Evolutionary conservation across 257 asterid species (phyloP).

Genomic region (Capsicum baccatum): DNA sequence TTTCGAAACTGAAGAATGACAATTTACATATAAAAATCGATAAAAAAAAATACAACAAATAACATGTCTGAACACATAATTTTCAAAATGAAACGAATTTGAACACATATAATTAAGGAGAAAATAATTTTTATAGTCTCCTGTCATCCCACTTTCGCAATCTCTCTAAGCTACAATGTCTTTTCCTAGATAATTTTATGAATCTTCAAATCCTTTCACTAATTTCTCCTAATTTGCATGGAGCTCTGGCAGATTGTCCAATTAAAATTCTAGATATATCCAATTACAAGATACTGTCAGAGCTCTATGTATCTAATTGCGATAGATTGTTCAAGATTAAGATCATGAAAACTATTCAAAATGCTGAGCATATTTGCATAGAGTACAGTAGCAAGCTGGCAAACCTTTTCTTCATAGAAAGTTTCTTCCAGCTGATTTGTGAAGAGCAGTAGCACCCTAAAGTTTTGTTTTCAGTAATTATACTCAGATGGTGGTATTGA

Average conservation of each 20-base stretch:
- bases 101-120: neutral
- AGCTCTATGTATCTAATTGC: constrained; percentile 5
- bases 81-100: neutral
- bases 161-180: neutral
- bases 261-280: neutral
- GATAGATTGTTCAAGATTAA: neutral
- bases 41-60: too few relatives aligned
- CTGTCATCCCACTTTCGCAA: neutral
- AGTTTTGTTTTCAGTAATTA: too few relatives aligned
- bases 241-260: neutral
- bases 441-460: too few relatives aligned
- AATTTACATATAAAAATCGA: too few relatives aligned
- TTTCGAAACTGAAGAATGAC: too few relatives aligned
- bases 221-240: neutral
- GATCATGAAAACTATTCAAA: neutral
- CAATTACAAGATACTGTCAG: neutral
- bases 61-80: too few relatives aligned
- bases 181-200: neutral
- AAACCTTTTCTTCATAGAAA: neutral
- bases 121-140: neutral
- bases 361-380: neutral
- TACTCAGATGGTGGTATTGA: too few relatives aligned
- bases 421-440: neutral
- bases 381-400: neutral
- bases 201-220: neutral